Evolutionary conservation across 805 yeast species (phyloP).

Genomic region (Torulaspora microellipsoides): DNA sequence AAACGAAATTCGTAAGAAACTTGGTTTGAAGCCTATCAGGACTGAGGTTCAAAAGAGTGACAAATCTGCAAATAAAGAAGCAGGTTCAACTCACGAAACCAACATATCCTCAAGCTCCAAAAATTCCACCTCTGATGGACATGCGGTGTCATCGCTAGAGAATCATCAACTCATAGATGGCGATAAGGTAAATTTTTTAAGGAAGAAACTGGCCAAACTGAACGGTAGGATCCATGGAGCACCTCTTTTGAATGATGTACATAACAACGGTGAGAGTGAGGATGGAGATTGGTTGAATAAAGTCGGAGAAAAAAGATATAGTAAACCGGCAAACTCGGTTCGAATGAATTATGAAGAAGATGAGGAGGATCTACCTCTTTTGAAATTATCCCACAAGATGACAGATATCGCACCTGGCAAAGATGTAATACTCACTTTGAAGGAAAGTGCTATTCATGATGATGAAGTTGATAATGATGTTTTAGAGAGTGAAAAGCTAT

Average conservation of each 20-base stretch:
- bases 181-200: slow-evolving; percentile 18
- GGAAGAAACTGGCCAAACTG: slow-evolving; percentile 17
- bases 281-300: slow-evolving; percentile 23
- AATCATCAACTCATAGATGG: slow-evolving; percentile 9
- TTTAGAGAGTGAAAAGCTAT: slow-evolving; percentile 26
- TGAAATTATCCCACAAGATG: slow-evolving; percentile 50
- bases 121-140: not conserved
- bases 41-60: not conserved
- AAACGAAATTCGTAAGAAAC: slow-evolving; percentile 36
- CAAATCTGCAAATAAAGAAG: not conserved
- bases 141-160: not conserved
- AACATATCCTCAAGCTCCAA: not conserved
- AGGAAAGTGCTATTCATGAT: slow-evolving; percentile 36
- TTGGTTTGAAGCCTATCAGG: slow-evolving; percentile 41
- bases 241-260: no score
- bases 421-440: slow-evolving; percentile 51
- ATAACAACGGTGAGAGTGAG: not conserved
- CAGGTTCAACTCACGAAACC: not conserved
- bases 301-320: slow-evolving; percentile 17
- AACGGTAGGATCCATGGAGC: not conserved
- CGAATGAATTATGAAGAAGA: slow-evolving; percentile 22
- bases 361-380: slow-evolving; percentile 28
- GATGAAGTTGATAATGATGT: slow-evolving; percentile 33
- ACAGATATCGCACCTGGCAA: slow-evolving; percentile 36
- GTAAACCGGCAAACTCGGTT: slow-evolving; percentile 3